Conservation (phyloP, 805 yeast genomes). For the Yarrowia bubula region DNA sequence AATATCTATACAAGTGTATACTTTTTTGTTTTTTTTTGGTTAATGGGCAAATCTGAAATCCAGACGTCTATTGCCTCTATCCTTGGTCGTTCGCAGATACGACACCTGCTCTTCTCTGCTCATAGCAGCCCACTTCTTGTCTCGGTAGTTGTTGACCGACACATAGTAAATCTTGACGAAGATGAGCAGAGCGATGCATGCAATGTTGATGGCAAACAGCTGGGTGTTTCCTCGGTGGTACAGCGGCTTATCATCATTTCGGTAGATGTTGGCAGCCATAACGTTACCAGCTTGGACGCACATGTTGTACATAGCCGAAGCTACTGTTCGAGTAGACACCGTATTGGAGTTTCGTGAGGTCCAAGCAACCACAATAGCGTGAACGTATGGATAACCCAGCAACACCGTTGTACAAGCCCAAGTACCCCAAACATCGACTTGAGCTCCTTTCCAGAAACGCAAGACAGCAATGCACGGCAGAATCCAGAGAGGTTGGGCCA, state of each 20-base stretch:
- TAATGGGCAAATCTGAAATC: slow-evolving; percentile 47
- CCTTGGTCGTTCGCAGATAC: slow-evolving; percentile 48
- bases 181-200: slow-evolving; percentile 30
- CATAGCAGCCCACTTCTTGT: slow-evolving; percentile 51
- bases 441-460: slow-evolving; percentile 32
- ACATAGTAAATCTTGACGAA: slow-evolving; percentile 40
- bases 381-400: slow-evolving; percentile 43
- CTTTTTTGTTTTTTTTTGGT: neutral
- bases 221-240: slow-evolving; percentile 56
- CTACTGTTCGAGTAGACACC: slow-evolving; percentile 61
- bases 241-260: slow-evolving; percentile 55
- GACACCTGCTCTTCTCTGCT: slow-evolving; percentile 49
- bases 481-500: slow-evolving; percentile 30
- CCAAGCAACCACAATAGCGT: slow-evolving; percentile 59
- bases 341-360: slow-evolving; percentile 61
- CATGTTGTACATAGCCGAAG: slow-evolving; percentile 65
- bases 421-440: slow-evolving; percentile 36
- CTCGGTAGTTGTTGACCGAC: slow-evolving; percentile 40
- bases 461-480: slow-evolving; percentile 29
- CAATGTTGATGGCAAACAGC: slow-evolving; percentile 35
- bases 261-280: slow-evolving; percentile 55
- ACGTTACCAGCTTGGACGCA: slow-evolving; percentile 59
- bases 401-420: slow-evolving; percentile 36
- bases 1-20: slow-evolving; percentile 13
- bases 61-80: slow-evolving; percentile 57